Base-by-base conservation (phyloP, 805 yeast genomes). In the Ogataea zsoltii region DNA sequence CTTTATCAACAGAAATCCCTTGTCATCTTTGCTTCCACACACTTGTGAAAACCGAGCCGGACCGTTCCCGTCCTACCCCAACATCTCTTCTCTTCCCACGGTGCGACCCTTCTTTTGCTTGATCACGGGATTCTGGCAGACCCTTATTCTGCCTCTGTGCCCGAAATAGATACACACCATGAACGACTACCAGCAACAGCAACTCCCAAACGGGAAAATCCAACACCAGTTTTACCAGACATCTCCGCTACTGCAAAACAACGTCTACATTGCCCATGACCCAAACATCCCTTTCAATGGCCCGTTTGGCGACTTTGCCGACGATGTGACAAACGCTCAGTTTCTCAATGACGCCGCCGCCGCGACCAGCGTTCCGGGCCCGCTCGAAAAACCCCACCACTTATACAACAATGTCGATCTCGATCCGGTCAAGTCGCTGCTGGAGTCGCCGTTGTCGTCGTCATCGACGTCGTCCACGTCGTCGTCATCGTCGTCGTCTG, bases 401-500 rank as follows among this genome's bases (percentile, higher is more conserved):
- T n/a, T n/a, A n/a, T 6, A 16, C 18, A 31, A n/a, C 18, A n/a
- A 14, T 10, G 18, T 14, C 7, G 33, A 31, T 18, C 17, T 9
- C 15, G 44, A 34, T 3, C 14, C 28, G 12, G 18, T 17, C 18
- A 38, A 16, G 14, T 42, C 34, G 4, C 25, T 43, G 18, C 26
- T 44, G 40, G 54, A 51, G 41, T 54, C 55, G 11, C 58, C 58
- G 1, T 21, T 49, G 14, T 54, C 57, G n/a, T 42, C 34, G 12
- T 16, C 48, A n/a, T 54, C 57, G n/a, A 48, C 57, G 4, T 48
- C 54, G 2, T 50, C 58, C 2, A 17, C 48, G 14, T 54, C 57
- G n/a, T 49, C 57, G 4, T 48, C 54, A 1, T 50, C 58, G 12
- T 44, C 56, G 3, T 51, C 55, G 7, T 49, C 57, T 7, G 19